Base-by-base conservation (phyloP, 495 filamentous ascomycete genomes). In the Xylaria curta region DNA sequence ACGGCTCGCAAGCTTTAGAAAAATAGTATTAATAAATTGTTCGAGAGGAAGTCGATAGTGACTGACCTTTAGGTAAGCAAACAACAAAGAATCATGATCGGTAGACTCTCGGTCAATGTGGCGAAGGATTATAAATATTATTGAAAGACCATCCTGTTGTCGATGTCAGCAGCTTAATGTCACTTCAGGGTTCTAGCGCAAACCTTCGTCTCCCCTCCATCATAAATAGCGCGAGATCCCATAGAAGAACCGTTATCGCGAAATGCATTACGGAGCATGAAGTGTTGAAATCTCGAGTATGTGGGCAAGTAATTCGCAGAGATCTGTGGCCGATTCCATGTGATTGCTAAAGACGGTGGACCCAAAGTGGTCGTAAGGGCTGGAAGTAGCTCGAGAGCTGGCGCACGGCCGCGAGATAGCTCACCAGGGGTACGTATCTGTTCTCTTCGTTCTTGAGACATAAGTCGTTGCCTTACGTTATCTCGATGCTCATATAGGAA, bases 401-500 rank as follows among this genome's bases (percentile, higher is more conserved):
- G 84, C 7, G 85, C 81, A 40, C 82, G 78, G 7, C 81, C 79
- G 47, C 83, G 80, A 40, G 77, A 76, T 42, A 84, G 79, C 68
- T 87, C 87, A 8, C 78, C 78, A 12, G 85, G 85, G 28, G 87
- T 87, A 21, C 84, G 81, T n/a, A 86, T 81, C 40, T 84, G 78
- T 19, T 84, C 85, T 74, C 82, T 83, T 66, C 85, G 80, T 74
- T 89, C 89, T 73, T 86, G 83, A 42, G 87, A 83, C 47, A 88
- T 84, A 40, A 91, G 82, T 69, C 88, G 86, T 69, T 90, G 89
- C 68, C 87, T 83, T 31, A 91, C 87, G 62, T 88, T 86, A 70
- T 91, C 89, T 88, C 89, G 91, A 58, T 91, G 88, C 73, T 91
- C 89, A 73, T 90, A 91, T 33, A 91, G 73, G 71, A 91, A 91